Conservation (phyloP, 2,329 filamentous ascomycete species). For the Thelonectria rubi region DNA sequence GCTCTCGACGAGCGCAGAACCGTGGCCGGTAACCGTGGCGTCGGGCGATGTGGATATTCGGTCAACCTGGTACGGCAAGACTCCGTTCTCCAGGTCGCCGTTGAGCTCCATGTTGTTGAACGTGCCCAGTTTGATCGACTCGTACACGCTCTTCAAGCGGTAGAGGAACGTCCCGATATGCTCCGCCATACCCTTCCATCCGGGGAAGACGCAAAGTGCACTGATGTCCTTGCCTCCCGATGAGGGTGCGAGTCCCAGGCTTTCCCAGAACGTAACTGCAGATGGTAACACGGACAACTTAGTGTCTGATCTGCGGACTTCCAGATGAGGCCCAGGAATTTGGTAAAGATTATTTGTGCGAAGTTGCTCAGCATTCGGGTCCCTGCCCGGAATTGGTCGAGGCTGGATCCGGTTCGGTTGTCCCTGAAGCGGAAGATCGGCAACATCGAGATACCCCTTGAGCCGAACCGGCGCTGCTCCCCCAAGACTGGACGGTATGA, state of each 20-base stretch:
- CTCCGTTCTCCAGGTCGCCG: constrained; percentile 52
- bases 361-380: constrained; percentile 55
- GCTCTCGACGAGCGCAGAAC: constrained; percentile 58
- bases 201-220: constrained; percentile 75
- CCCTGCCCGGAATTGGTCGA: constrained; percentile 54
- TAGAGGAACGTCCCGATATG: constrained; percentile 71
- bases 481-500: constrained; percentile 56
- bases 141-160: constrained; percentile 75
- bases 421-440: constrained; percentile 63
- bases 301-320: constrained; percentile 74
- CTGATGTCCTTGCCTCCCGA: constrained; percentile 76
- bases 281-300: constrained; percentile 78
- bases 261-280: constrained; percentile 83
- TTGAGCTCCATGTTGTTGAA: constrained; percentile 63
- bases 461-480: constrained; percentile 49
- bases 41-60: constrained; percentile 54
- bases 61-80: constrained; percentile 61
- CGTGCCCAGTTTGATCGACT: constrained; percentile 75
- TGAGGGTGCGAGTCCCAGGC: constrained; percentile 76
- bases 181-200: constrained; percentile 68
- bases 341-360: constrained; percentile 65
- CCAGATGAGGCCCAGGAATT: constrained; percentile 74
- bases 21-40: constrained; percentile 52
- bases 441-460: constrained; percentile 64
- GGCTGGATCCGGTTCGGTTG: constrained; percentile 63